Conservation (phyloP, 2,329 filamentous ascomycete genomes). For the Fusarium azukiicola region DNA sequence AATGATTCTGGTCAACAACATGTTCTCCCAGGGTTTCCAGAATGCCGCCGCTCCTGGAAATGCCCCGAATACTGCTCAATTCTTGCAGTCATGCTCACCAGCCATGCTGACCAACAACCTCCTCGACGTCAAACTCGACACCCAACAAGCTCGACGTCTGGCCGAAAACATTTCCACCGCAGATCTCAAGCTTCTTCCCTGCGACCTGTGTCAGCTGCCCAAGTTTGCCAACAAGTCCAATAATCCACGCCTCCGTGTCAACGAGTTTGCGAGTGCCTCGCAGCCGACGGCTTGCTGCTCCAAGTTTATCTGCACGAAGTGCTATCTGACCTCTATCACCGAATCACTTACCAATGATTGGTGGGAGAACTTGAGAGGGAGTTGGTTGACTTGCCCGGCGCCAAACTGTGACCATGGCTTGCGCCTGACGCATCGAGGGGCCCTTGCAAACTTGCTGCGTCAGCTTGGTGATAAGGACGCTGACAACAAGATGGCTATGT, state of each 20-base stretch:
- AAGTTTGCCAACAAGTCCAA: conserved; percentile 19
- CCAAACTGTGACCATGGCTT: neutral
- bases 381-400: conserved; percentile 17
- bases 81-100: neutral
- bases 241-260: conserved; percentile 1
- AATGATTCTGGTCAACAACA: conserved; percentile 14
- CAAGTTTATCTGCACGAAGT: conserved; percentile 21
- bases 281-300: conserved; percentile 16
- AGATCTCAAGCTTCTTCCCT: neutral
- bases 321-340: neutral
- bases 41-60: neutral
- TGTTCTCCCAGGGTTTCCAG: conserved; percentile 13
- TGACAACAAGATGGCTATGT: conserved; percentile 24
- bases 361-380: conserved; percentile 8
- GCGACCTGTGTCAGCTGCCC: conserved; percentile 18
- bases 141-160: conserved; percentile 6
- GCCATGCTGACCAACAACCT: conserved; percentile 25
- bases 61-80: neutral
- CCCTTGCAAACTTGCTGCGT: conserved; percentile 8
- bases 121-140: conserved; percentile 21
- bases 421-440: conserved; percentile 11
- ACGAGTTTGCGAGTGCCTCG: conserved; percentile 14
- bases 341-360: neutral
- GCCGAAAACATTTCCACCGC: neutral
- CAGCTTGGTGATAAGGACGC: conserved; percentile 10